These are phyloP conservation scores for Aspergillus pseudoglaucus DNA, from an alignment of 2,329 filamentous ascomycete species.

Conservation along the genomic window DNA sequence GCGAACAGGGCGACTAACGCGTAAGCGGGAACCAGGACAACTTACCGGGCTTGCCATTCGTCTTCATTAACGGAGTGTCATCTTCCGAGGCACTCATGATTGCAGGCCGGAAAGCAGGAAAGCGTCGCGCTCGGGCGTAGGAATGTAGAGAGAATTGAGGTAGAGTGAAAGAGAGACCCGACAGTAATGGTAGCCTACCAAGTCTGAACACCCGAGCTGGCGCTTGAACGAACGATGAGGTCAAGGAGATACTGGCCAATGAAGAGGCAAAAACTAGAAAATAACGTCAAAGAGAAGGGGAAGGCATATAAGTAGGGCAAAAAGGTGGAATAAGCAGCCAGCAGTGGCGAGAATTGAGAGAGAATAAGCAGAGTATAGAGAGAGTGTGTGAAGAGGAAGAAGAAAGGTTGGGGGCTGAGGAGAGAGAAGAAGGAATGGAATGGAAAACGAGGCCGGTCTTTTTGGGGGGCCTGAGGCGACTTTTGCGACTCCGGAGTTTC, in stretches of 20 bases:
- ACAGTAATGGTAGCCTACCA: conserved; percentile 15
- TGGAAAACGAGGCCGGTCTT: conserved; percentile 33
- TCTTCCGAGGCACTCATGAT: conserved; percentile 67
- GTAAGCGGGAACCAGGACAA: conserved; percentile 19
- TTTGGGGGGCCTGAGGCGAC: conserved; percentile 18
- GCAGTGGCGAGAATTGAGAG: conserved; percentile 12
- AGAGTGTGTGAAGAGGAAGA: conserved; percentile 4
- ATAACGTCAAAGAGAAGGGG: conserved; percentile 4
- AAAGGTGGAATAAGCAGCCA: conserved; percentile 9
- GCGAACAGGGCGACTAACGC: conserved; percentile 9
- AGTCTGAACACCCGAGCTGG: conserved; percentile 26
- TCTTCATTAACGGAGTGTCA: conserved; percentile 66
- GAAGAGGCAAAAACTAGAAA: conserved; percentile 8
- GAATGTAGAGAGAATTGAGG: conserved; percentile 11
- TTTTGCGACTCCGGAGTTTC: conserved; percentile 13
- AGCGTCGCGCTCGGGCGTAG: conserved; percentile 9
- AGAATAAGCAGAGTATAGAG: conserved; percentile 6
- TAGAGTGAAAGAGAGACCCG: conserved; percentile 8
- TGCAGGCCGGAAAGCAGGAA: conserved; percentile 8
- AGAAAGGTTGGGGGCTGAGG: conserved; percentile 9
- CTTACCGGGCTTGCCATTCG: conserved; percentile 64
- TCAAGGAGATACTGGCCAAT: conserved; percentile 29
- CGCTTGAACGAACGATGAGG: conserved; percentile 27
- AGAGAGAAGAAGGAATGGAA: conserved; percentile 29
- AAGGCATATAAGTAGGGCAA: conserved; percentile 16